phyloP scores from a whole-genome alignment of 768 basidiomycete species.

The Gautieria morchelliformis region DNA sequence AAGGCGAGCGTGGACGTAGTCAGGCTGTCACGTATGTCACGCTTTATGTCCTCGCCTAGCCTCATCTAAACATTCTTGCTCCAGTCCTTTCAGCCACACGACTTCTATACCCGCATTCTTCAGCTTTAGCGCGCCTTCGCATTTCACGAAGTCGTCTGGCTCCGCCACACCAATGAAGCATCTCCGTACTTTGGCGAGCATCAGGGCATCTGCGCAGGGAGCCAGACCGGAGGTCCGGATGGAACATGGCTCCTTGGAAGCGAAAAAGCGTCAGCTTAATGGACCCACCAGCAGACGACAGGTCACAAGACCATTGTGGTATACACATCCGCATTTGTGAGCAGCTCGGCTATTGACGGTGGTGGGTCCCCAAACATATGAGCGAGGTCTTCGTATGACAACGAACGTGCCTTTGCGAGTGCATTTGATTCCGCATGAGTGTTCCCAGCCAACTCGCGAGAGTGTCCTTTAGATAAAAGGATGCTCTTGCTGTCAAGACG shows the following conservation, averaged over 20 bases:
- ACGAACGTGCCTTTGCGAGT: conserved; percentile 53
- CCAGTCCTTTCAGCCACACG: conserved; percentile 63
- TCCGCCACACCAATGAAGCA: conserved; percentile 88
- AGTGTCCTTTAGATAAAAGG: conserved; percentile 73
- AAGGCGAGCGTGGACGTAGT: too few species aligned
- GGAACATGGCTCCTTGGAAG: conserved; percentile 71
- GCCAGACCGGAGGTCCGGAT: conserved; percentile 76
- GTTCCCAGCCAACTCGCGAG: conserved; percentile 85
- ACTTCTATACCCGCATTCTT: conserved; percentile 65
- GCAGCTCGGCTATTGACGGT: conserved; percentile 36
- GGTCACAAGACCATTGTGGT: conserved; percentile 54
- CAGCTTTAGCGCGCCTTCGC: conserved; percentile 75
- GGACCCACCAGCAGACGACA: background rate
- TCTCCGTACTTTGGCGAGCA: conserved; percentile 55
- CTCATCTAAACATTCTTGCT: conserved; percentile 68
- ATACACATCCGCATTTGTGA: conserved; percentile 65
- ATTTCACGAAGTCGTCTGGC: conserved; percentile 89
- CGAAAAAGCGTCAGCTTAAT: background rate
- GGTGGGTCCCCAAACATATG: conserved; percentile 27
- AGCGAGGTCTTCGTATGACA: conserved; percentile 36
- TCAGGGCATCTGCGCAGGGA: conserved; percentile 79
- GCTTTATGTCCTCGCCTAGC: conserved; percentile 52
- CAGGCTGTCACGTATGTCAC: too few species aligned
- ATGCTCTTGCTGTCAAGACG: conserved; percentile 29
- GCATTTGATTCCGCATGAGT: conserved; percentile 98